Evolutionary conservation across 2,329 filamentous ascomycete genomes (phyloP).

Genomic region (Fusarium pilosicola): DNA sequence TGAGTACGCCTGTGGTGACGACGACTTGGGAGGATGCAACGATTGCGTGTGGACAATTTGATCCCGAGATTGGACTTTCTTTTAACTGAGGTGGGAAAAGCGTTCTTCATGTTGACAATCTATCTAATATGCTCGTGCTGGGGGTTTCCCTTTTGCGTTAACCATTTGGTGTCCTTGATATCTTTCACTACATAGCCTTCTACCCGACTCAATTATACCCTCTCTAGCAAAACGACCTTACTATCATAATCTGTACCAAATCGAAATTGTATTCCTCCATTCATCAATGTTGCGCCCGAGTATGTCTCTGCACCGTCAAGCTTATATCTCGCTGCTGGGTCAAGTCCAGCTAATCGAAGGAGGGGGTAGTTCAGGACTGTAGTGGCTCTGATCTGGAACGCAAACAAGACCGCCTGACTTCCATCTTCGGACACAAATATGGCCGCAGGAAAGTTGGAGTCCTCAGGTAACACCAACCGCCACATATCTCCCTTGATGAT

Average conservation of each 20-base stretch:
- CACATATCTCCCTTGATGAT: constrained; percentile 68
- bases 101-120: background rate
- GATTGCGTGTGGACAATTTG: background rate
- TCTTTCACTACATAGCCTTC: background rate
- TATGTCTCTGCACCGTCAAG: constrained; percentile 62
- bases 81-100: background rate
- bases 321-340: constrained; percentile 62
- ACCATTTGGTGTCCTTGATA: background rate
- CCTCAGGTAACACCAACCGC: constrained; percentile 66
- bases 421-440: constrained; percentile 66
- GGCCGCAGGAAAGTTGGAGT: constrained; percentile 70
- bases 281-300: constrained; percentile 71
- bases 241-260: constrained; percentile 67
- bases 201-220: constrained; percentile 1
- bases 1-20: constrained; percentile 15
- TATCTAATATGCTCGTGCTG: background rate
- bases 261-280: constrained; percentile 64
- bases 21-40: constrained; percentile 10
- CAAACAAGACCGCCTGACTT: constrained; percentile 63
- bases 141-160: background rate
- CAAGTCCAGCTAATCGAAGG: constrained; percentile 66
- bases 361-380: constrained; percentile 64
- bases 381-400: constrained; percentile 64
- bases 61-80: background rate
- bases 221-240: constrained; percentile 65